Evolutionary conservation across 2,329 filamentous ascomycete species (phyloP).

Genomic region (Bipolaris victoriae): DNA sequence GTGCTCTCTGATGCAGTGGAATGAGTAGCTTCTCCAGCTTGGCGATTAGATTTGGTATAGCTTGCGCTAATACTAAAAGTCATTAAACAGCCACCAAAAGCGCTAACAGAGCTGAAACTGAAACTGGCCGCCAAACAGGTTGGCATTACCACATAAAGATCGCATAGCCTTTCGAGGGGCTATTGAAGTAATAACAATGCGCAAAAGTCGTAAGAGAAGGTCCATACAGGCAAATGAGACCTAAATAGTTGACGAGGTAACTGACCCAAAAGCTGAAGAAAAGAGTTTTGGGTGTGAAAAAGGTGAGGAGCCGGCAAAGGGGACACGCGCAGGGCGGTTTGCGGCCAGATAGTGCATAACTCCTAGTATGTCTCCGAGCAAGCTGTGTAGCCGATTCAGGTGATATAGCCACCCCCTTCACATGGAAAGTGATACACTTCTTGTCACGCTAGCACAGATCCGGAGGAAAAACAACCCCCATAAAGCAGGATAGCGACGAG

Average conservation of each 20-base stretch:
- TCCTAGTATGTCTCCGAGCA: not conserved
- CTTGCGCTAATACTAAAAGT: not conserved
- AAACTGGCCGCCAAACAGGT: not conserved
- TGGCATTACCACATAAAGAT: not conserved
- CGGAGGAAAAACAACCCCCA: too few relatives aligned
- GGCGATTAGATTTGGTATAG: not conserved
- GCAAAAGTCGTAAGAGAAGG: not conserved
- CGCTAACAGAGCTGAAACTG: not conserved
- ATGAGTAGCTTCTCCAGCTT: not conserved
- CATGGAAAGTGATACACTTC: too few relatives aligned
- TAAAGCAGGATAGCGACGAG: too few relatives aligned
- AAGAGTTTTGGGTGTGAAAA: not conserved
- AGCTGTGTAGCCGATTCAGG: not conserved
- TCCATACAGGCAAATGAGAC: not conserved
- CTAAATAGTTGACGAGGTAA: not conserved
- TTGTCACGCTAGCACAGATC: too few relatives aligned
- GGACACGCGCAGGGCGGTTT: not conserved
- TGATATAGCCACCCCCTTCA: not conserved
- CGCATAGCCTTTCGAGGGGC: not conserved
- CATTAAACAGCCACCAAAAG: not conserved
- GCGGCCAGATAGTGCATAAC: not conserved
- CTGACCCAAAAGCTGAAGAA: not conserved
- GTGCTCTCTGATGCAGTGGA: too few relatives aligned
- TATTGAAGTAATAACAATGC: not conserved
- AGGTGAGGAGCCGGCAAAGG: not conserved